Percentiles rank a stretch among this genome's conserved stretches.
phyloP scores from a whole-genome alignment of 345 rosid genomes.

The Gossypium raimondii region DNA sequence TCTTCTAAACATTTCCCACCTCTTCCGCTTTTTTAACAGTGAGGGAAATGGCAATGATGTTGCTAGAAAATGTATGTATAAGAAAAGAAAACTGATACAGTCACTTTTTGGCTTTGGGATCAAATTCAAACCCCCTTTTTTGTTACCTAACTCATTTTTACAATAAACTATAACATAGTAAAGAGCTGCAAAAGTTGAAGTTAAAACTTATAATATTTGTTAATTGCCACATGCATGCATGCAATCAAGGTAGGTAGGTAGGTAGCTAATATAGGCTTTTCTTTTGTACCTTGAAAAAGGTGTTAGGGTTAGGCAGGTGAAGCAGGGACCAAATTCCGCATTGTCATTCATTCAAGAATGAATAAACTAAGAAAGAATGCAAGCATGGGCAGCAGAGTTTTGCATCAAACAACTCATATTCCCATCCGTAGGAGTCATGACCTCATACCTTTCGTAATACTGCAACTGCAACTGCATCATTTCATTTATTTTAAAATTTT shows the following conservation, averaged over 20 bases:
- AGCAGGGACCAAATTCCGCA: constrained; percentile 10
- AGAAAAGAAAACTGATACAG: too few species aligned
- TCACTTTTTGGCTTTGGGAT: not conserved
- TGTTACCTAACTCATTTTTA: not conserved
- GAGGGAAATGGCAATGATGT: not conserved
- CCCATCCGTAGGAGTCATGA: constrained; percentile 6
- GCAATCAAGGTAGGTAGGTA: not conserved
- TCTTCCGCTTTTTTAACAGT: not conserved
- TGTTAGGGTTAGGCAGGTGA: not conserved
- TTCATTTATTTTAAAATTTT: not conserved
- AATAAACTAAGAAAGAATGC: not conserved
- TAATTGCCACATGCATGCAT: constrained; percentile 15
- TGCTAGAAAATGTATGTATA: not conserved
- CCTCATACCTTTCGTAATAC: constrained; percentile 27
- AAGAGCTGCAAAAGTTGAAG: not conserved
- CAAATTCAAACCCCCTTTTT: not conserved
- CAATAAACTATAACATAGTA: not conserved
- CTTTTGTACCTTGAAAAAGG: constrained; percentile 17
- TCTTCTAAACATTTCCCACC: not conserved
- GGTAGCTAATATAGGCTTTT: not conserved
- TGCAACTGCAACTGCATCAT: not conserved
- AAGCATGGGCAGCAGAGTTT: constrained; percentile 6
- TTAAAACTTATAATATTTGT: not conserved
- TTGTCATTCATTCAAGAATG: not conserved
- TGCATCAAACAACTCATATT: not conserved